Evolutionary conservation across 148 eudicot genomes (phyloP), one percentile per base, ranked within the genome.

Genomic region (Vaccinium vitisidaea): DNA sequence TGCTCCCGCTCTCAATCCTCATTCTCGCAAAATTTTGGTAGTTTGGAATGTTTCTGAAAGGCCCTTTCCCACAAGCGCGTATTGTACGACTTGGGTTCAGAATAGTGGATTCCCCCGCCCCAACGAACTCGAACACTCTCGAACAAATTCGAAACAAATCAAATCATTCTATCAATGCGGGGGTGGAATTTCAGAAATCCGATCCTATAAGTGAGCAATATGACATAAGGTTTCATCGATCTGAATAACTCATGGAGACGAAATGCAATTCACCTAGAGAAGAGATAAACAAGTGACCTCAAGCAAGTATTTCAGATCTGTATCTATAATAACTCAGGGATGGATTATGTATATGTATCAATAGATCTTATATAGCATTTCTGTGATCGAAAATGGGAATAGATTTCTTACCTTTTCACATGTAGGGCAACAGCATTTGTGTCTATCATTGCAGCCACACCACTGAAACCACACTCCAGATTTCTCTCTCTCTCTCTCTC

Each of bases 71-170:
- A 21, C 15, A 54, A 4, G 58, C 56, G 2, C 56, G 15, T 19
- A 16, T 56, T 56, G 18, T 18, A 7, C 19, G 21, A 58, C 63
- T 77, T 86, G 93, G 25, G 80, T 46, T 54, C 98, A 83, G 48
- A 88, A 75, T 23, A 90, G 88, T 19, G 88, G 86, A 65, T 91
- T 77, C 36, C 97, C 54, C 25, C 36, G 36, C 59, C 67, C 8
- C 55, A 1, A 58, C 50, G 2, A 84, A 50, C 4, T 11, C 2
- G 6, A 23, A n/a, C 69, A 61, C 14, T 65, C 71, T 65, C 71
- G 32, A 65, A n/a, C 61, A 49, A 43, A 61, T 14, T 2, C 25
- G 11, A 46, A 67, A 76, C 49, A 76, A 25, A 75, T 48, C 55
- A 16, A 75, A 25, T 19, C 63, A 0, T 58, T 80, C 69, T 7